Evolutionary conservation across 78 protist species (phyloP).

Genomic region (Dictyostelium brefeldianum): DNA sequence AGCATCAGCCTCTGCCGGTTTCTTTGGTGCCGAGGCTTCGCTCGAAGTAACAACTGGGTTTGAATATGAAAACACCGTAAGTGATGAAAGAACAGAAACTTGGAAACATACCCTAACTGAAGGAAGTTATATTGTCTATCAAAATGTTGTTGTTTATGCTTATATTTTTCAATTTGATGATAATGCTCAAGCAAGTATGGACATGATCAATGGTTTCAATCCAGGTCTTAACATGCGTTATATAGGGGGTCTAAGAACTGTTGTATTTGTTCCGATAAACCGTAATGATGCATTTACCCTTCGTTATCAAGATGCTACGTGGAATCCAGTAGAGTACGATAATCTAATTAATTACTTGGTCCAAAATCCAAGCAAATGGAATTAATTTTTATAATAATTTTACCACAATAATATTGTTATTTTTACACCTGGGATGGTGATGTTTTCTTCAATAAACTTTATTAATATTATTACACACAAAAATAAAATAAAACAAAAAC

Average conservation of each 20-base stretch:
- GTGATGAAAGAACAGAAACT: background rate
- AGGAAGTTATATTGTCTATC: background rate
- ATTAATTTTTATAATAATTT: too few species aligned
- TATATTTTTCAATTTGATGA: background rate
- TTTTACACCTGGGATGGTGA: too few species aligned
- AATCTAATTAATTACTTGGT: slow-evolving; percentile 4
- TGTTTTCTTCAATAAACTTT: too few species aligned
- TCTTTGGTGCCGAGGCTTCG: background rate
- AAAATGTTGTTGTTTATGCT: background rate
- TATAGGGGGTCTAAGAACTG: background rate
- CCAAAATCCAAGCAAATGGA: background rate
- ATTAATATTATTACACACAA: too few species aligned
- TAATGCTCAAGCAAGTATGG: background rate
- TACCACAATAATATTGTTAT: too few species aligned
- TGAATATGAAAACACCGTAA: background rate
- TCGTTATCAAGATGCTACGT: background rate
- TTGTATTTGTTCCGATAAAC: background rate
- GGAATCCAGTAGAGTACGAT: slow-evolving; percentile 14
- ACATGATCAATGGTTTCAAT: background rate
- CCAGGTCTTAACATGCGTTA: background rate
- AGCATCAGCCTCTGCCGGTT: background rate
- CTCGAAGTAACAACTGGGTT: background rate
- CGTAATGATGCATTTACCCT: slow-evolving; percentile 19
- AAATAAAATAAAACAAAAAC: too few species aligned
- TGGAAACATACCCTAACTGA: slow-evolving; percentile 9